A percentile compares a stretch with the other conserved stretches of the same genome.
These are phyloP conservation scores for Ascochyta viciae-villosae DNA, from an alignment of 2,329 filamentous ascomycete genomes.

Conservation along the genomic window DNA sequence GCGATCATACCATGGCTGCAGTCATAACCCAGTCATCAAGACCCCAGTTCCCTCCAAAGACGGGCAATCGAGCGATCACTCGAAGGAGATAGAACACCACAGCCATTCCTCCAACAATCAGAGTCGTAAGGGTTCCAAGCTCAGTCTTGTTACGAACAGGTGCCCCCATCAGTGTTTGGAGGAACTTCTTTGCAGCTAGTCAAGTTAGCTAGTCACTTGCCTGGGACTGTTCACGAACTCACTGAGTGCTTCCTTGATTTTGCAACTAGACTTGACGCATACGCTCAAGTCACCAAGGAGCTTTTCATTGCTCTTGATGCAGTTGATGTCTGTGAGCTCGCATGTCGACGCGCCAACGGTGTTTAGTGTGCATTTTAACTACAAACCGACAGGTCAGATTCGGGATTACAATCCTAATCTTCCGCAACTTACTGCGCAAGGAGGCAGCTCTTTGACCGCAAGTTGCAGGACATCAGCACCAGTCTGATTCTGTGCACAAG, in stretches of 20 bases:
- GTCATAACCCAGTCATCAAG: slow-evolving; percentile 51
- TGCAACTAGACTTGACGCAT: slow-evolving; percentile 34
- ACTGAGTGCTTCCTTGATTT: slow-evolving; percentile 36
- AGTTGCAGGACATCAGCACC: slow-evolving; percentile 13
- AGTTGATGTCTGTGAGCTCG: slow-evolving; percentile 32
- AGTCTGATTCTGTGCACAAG: slow-evolving; percentile 14
- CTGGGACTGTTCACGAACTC: slow-evolving; percentile 7
- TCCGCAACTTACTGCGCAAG: slow-evolving; percentile 17
- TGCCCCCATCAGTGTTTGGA: slow-evolving; percentile 32
- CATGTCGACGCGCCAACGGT: slow-evolving; percentile 32
- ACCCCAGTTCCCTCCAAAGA: slow-evolving; percentile 48
- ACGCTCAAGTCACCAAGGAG: slow-evolving; percentile 23
- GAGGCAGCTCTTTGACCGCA: slow-evolving; percentile 17
- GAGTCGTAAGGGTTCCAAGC: slow-evolving; percentile 43
- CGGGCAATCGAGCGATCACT: slow-evolving; percentile 44
- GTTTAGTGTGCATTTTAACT: slow-evolving; percentile 34
- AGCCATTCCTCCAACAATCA: slow-evolving; percentile 45
- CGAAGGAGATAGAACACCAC: slow-evolving; percentile 45
- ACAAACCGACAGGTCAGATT: not conserved
- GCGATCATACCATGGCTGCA: slow-evolving; percentile 21
- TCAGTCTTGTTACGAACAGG: slow-evolving; percentile 48
- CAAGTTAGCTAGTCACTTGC: slow-evolving; percentile 2
- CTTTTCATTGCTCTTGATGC: slow-evolving; percentile 28
- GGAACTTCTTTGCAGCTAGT: slow-evolving; percentile 50
- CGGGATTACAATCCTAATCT: not conserved